These are phyloP conservation scores for Tetracladium setigerum DNA, from an alignment of 495 filamentous ascomycete species.

Conservation along the genomic window DNA sequence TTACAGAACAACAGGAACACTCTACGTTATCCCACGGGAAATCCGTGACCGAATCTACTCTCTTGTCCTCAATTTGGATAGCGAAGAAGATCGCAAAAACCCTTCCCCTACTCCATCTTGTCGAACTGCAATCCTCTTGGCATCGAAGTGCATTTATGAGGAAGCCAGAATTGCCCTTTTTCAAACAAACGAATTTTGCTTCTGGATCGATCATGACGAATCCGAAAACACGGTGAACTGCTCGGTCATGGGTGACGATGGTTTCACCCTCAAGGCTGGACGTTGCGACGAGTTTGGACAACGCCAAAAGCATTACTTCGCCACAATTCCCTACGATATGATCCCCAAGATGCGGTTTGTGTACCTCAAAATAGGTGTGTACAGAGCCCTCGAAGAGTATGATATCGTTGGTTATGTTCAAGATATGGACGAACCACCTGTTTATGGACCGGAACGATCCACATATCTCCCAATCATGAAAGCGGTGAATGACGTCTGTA, in stretches of 20 bases:
- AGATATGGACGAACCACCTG: not conserved
- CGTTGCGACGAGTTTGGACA: not conserved
- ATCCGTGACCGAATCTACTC: constrained; percentile 25
- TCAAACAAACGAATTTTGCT: not conserved
- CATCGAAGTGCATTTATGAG: not conserved
- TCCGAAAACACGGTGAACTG: not conserved
- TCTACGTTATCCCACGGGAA: constrained; percentile 22
- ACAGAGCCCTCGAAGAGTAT: not conserved
- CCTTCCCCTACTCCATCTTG: not conserved
- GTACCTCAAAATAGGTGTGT: not conserved
- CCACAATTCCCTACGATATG: too few species aligned
- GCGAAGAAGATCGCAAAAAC: too few species aligned
- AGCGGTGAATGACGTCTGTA: not conserved
- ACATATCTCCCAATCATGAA: not conserved
- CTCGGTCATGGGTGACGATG: not conserved
- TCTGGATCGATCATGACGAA: not conserved
- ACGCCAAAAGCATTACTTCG: too few species aligned
- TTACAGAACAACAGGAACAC: not conserved
- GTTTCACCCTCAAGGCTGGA: not conserved
- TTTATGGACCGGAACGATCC: not conserved
- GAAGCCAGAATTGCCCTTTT: not conserved
- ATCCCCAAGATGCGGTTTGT: not conserved
- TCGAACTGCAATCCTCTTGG: not conserved
- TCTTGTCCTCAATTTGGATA: constrained; percentile 18
- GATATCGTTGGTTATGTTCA: not conserved